Base-by-base conservation (phyloP, 192 early-diverging fungal genomes). In the Thoreauomyces humboldtii region DNA sequence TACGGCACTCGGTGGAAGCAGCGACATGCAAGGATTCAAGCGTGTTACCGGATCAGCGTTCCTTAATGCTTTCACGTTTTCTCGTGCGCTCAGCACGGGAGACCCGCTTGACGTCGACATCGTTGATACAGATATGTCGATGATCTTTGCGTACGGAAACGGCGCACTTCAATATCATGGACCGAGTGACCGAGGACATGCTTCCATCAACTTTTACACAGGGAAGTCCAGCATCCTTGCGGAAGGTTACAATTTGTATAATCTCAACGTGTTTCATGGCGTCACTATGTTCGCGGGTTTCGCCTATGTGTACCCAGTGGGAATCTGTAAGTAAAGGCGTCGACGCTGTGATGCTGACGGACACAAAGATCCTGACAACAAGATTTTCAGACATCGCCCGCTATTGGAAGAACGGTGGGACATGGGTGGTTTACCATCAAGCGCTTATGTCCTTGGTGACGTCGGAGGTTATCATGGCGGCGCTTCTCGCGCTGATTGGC, bases 141-240 rank as follows among this genome's bases (percentile, higher is more conserved):
- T 72, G 7, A 76, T 76, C 7, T 67, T 71, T 34, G 73, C 73
- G n/a, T 74, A 51, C n/a, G 31, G 51, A 15, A 36, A 46, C 44
- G 21, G 54, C n/a, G 53, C 7, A 21, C 44, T 70, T 4, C 27
- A 32, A 6, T 74, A 59, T 29, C 73, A 74, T 31, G 73, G 66
- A 7, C 59, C 71, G 3, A 5, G 14, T 2, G 56, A 66, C 59
- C 61, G 73, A 4, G 52, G 34, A 25, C 43, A 36, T 21, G 60
- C 33, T 15, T 19, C 24, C 5, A 36, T 74, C 25, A 67, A 74
- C 50, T 74, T 74, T 52, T 71, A 53, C 54, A 69, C 38, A 4
- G 59, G 59, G 27, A 15, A 21, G 21, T 2, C 50, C 3, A 41
- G 27, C 17, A 25, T 50, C 34, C 24, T 28, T 2, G 17, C 2